These are phyloP conservation scores for Nicotiana benthamiana DNA, from an alignment of 257 asterid genomes.

Conservation along the genomic window DNA sequence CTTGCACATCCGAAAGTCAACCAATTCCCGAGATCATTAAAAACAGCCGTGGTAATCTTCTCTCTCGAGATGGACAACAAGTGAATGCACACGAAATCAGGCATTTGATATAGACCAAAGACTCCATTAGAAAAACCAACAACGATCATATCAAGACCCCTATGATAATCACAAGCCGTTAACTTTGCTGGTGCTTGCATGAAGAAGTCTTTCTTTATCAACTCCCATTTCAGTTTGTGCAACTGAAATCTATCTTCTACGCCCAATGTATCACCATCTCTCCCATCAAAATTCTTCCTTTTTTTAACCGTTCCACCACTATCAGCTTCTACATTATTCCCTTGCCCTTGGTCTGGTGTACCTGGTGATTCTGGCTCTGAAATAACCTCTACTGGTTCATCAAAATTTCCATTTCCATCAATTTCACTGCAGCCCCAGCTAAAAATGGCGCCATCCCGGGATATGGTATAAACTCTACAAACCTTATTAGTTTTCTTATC, in stretches of 20 bases:
- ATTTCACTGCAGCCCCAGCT: conserved; percentile 44
- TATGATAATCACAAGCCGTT: conserved; percentile 77
- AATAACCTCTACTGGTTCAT: conserved; percentile 25
- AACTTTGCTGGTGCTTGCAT: conserved; percentile 81
- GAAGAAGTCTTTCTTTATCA: conserved; percentile 69
- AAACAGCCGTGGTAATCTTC: conserved; percentile 75
- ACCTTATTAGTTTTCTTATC: conserved; percentile 52
- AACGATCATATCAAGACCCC: conserved; percentile 80
- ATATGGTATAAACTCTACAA: conserved; percentile 49
- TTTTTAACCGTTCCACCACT: conserved; percentile 26
- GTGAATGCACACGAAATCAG: conserved; percentile 86
- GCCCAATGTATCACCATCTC: conserved; percentile 22
- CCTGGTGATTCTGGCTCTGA: conserved; percentile 83
- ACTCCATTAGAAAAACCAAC: conserved; percentile 95
- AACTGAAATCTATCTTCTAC: conserved; percentile 32
- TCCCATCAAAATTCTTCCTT: conserved; percentile 45
- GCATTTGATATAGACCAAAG: conserved; percentile 91
- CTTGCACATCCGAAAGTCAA: conserved; percentile 85
- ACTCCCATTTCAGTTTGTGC: conserved; percentile 57
- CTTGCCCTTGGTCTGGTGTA: conserved; percentile 54
- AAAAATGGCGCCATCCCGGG: conserved; percentile 87
- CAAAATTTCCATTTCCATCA: conserved; percentile 22
- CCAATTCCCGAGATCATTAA: conserved; percentile 92
- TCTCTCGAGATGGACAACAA: conserved; percentile 72
- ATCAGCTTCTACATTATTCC: conserved; percentile 28